phyloP scores from a whole-genome alignment of 129 eudicot species.

The Helichrysum umbraculigerum region DNA sequence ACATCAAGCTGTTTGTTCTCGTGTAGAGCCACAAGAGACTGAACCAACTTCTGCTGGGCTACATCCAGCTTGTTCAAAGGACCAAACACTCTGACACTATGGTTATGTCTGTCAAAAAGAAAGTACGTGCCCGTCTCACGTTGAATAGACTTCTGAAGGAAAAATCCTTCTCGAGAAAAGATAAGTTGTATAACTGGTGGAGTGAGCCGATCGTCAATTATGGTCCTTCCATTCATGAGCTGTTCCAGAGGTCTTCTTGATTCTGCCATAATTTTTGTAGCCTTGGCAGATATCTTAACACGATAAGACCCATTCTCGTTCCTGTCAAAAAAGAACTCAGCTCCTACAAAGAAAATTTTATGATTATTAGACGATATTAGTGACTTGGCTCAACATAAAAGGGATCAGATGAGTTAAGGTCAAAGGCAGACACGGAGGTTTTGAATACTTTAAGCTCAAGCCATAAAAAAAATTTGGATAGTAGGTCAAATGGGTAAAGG shows the following conservation, averaged over 20 bases:
- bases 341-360: conserved; percentile 49
- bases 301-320: conserved; percentile 71
- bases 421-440: neutral
- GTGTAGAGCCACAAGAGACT: conserved; percentile 58
- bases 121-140: conserved; percentile 69
- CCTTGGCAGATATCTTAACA: conserved; percentile 79
- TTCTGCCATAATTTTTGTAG: conserved; percentile 83
- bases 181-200: conserved; percentile 55
- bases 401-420: no score
- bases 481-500: neutral
- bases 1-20: conserved; percentile 72
- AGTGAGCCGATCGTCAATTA: conserved; percentile 62
- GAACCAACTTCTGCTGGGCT: conserved; percentile 54
- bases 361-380: neutral
- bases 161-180: conserved; percentile 62
- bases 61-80: conserved; percentile 44
- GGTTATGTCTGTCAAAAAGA: conserved; percentile 56
- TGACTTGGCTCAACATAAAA: neutral
- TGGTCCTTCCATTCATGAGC: conserved; percentile 72
- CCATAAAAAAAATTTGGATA: neutral
- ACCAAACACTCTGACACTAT: conserved; percentile 60
- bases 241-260: conserved; percentile 75
- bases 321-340: conserved; percentile 54
- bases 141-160: conserved; percentile 58
- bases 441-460: neutral